Evolutionary conservation across 345 rosid genomes (phyloP).

Genomic region (Lepidium didymum): DNA sequence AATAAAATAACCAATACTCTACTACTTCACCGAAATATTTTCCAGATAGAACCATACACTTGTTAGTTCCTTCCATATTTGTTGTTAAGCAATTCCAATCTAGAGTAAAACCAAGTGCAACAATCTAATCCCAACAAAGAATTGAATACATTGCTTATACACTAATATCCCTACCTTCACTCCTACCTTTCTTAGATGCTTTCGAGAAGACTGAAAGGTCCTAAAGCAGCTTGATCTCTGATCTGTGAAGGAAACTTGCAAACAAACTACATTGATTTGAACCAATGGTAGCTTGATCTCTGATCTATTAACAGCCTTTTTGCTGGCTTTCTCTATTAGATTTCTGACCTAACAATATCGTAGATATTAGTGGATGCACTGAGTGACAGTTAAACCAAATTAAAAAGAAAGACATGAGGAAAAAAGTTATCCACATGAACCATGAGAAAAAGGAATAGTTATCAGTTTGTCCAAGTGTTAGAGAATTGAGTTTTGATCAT

Average conservation of each 20-base stretch:
- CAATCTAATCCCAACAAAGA: background rate
- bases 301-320: constrained; percentile 46
- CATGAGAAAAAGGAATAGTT: constrained; percentile 23
- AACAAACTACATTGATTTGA: constrained; percentile 65
- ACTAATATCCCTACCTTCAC: no score
- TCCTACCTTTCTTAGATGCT: no score
- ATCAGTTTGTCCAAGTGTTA: constrained; percentile 93
- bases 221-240: no score
- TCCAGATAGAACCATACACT: background rate
- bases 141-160: background rate
- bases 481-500: constrained; percentile 89
- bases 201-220: no score
- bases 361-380: constrained; percentile 13
- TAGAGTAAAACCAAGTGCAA: background rate
- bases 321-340: constrained; percentile 72
- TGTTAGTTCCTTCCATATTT: background rate
- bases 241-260: no score
- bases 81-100: background rate
- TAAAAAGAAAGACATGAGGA: background rate
- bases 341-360: constrained; percentile 48
- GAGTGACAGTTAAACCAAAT: background rate
- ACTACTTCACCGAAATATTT: background rate
- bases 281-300: constrained; percentile 79
- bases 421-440: constrained; percentile 6
- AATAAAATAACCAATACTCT: background rate